These are phyloP conservation scores for Colletotrichum gloeosporioides DNA, from an alignment of 2,329 filamentous ascomycete species.

Conservation along the genomic window DNA sequence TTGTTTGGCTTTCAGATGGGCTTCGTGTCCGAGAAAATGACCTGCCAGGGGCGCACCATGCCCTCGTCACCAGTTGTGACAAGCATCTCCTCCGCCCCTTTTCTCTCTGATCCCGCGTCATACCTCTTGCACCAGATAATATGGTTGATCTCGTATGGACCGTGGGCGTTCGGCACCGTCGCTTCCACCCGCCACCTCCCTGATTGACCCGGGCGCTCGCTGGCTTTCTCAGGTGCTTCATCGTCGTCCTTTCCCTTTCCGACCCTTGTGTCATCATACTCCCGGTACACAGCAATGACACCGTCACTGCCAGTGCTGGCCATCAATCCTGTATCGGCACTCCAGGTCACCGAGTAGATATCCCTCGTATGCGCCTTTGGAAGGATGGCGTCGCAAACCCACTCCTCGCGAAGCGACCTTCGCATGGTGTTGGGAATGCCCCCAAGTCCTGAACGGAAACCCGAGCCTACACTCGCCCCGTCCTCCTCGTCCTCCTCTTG, in stretches of 20 bases:
- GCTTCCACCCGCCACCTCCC: conserved; percentile 74
- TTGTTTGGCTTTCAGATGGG: neutral
- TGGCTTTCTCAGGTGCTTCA: conserved; percentile 20
- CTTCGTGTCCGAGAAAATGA: conserved; percentile 36
- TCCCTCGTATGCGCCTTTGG: conserved; percentile 79
- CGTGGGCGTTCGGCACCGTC: conserved; percentile 77
- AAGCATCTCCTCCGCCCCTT: conserved; percentile 78
- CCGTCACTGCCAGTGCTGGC: conserved; percentile 93
- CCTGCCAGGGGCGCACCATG: conserved; percentile 80
- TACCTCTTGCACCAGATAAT: conserved; percentile 84
- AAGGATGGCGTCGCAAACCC: conserved; percentile 78
- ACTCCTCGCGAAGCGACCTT: conserved; percentile 78
- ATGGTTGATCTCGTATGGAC: conserved; percentile 94
- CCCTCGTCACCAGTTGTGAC: conserved; percentile 94
- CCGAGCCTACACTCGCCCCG: conserved; percentile 30
- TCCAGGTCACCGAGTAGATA: conserved; percentile 88
- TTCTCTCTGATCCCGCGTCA: conserved; percentile 65
- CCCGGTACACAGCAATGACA: conserved; percentile 78
- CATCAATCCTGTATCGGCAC: conserved; percentile 74
- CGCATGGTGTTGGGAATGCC: conserved; percentile 92
- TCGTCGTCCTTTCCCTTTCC: conserved; percentile 16
- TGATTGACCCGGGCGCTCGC: neutral
- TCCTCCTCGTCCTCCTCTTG: conserved; percentile 55
- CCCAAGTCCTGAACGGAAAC: conserved; percentile 49
- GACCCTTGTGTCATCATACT: conserved; percentile 40